Evolutionary conservation across 306 rosid species (phyloP).

Genomic region (Hippophae tibetana): DNA sequence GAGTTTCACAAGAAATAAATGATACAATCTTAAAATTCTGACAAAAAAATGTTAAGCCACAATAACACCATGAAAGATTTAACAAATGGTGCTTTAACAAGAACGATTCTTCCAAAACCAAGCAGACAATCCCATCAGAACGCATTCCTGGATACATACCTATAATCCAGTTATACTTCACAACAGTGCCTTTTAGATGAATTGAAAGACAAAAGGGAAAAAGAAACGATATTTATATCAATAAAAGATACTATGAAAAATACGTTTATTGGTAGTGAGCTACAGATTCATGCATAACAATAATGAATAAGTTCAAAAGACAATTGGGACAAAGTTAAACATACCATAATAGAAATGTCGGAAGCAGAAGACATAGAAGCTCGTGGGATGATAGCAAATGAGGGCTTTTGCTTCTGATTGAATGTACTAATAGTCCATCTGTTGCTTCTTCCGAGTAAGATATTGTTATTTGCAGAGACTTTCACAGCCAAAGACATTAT

Average conservation of each 20-base stretch:
- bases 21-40: too few species aligned
- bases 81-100: too few species aligned
- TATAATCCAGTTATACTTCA: too few species aligned
- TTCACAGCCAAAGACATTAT: conserved; percentile 11
- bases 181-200: too few species aligned
- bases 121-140: too few species aligned
- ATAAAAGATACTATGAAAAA: not conserved
- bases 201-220: not conserved
- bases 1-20: too few species aligned
- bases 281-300: not conserved
- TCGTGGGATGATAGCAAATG: conserved; percentile 1
- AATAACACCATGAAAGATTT: too few species aligned
- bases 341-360: conserved; percentile 13
- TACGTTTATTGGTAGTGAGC: not conserved
- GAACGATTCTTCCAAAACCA: too few species aligned
- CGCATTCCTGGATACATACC: too few species aligned
- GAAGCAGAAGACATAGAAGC: conserved; percentile 5
- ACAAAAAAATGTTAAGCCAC: too few species aligned
- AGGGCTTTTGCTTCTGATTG: not conserved
- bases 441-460: not conserved
- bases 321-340: not conserved
- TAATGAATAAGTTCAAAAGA: not conserved
- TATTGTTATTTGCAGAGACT: not conserved
- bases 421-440: not conserved
- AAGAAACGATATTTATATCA: not conserved